phyloP scores from a whole-genome alignment of 257 asterid species.

The Scutellaria baicalensis region DNA sequence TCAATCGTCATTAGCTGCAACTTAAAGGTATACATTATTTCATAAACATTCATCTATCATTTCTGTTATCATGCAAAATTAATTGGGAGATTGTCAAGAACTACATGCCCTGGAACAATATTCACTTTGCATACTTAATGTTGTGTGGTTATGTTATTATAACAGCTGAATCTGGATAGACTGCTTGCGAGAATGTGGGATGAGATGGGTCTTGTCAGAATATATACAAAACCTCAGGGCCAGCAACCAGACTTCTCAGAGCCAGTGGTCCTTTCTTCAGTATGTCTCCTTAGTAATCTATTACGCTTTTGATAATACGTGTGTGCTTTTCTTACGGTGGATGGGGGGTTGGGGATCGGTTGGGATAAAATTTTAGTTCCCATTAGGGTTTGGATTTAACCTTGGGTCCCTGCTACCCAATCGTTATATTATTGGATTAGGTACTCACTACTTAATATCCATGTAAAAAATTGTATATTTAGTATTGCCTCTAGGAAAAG shows the following conservation, averaged over 20 bases:
- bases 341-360: too few species aligned
- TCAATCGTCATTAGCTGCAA: conserved; percentile 96
- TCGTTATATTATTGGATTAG: too few species aligned
- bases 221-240: conserved; percentile 97
- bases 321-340: background rate
- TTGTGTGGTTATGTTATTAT: conserved; percentile 13
- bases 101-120: background rate
- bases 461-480: too few species aligned
- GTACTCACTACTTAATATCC: too few species aligned
- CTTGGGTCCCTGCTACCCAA: too few species aligned
- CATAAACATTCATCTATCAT: background rate
- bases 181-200: conserved; percentile 87
- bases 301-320: background rate
- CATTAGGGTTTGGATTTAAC: too few species aligned
- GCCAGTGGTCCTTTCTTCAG: conserved; percentile 93
- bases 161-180: conserved; percentile 86
- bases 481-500: too few species aligned
- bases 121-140: conserved; percentile 8
- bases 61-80: background rate
- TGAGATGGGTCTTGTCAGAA: conserved; percentile 86
- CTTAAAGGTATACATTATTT: conserved; percentile 42
- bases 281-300: conserved; percentile 32
- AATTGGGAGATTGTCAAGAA: background rate
- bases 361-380: too few species aligned
- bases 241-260: conserved; percentile 98